These are phyloP conservation scores for Alternaria arbusti DNA, from an alignment of 2,329 filamentous ascomycete genomes.

Conservation along the genomic window DNA sequence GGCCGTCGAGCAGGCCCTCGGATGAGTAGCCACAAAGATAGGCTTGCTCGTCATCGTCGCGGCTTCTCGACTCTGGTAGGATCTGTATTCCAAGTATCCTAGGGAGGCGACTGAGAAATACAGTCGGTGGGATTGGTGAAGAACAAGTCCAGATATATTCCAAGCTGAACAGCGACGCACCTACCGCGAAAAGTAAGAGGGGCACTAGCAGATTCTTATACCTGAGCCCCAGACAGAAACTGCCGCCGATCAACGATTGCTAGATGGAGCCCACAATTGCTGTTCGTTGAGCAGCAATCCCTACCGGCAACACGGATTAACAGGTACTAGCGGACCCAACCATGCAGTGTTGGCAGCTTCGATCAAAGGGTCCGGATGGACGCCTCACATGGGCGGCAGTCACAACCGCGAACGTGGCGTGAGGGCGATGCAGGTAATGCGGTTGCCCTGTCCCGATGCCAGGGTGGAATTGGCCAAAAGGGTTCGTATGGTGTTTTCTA, in stretches of 20 bases:
- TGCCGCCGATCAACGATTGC: slow-evolving; percentile 5
- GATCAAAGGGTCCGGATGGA: slow-evolving; percentile 15
- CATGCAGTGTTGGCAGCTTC: slow-evolving; percentile 12
- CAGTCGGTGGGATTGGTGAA: slow-evolving; percentile 1
- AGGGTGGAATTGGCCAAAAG: not conserved
- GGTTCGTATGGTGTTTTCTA: not conserved
- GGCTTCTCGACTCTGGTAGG: slow-evolving; percentile 10
- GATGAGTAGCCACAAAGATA: slow-evolving; percentile 93
- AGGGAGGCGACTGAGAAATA: not conserved
- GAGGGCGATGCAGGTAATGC: slow-evolving; percentile 3
- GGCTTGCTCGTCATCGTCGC: slow-evolving; percentile 74
- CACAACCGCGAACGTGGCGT: slow-evolving; percentile 13
- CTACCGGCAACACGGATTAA: slow-evolving; percentile 20
- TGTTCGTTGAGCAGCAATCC: slow-evolving; percentile 24
- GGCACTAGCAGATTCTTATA: slow-evolving; percentile 37
- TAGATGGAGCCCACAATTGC: slow-evolving; percentile 34
- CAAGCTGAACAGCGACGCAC: slow-evolving; percentile 32
- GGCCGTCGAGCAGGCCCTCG: slow-evolving; percentile 92
- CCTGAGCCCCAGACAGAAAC: slow-evolving; percentile 5
- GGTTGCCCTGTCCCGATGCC: not conserved
- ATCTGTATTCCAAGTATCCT: slow-evolving; percentile 37
- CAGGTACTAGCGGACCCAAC: slow-evolving; percentile 26
- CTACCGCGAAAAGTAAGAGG: slow-evolving; percentile 21
- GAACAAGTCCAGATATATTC: slow-evolving; percentile 33
- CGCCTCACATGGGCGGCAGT: slow-evolving; percentile 8